These are phyloP conservation scores for Nemania abortiva DNA, from an alignment of 2,329 filamentous ascomycete genomes.

Conservation along the genomic window DNA sequence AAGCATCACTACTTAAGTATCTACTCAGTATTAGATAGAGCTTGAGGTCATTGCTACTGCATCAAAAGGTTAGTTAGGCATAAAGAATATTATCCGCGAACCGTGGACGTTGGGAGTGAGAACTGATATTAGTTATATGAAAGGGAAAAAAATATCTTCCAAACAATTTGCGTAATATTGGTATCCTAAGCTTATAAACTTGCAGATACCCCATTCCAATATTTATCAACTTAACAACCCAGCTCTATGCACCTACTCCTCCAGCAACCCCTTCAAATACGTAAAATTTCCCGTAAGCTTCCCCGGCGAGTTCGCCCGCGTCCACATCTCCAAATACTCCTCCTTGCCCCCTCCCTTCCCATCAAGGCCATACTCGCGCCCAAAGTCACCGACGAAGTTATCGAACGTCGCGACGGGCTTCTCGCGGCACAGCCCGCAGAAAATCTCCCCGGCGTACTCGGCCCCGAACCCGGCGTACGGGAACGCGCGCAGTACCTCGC, in stretches of 20 bases:
- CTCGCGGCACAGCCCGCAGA: conserved; percentile 41
- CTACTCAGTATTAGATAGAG: neutral
- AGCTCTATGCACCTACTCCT: neutral
- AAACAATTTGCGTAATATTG: no score
- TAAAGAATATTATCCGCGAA: no score
- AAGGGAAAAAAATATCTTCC: no score
- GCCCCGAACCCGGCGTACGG: conserved; percentile 34
- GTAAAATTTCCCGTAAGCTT: conserved; percentile 23
- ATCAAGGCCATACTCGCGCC: conserved; percentile 38
- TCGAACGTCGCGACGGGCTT: conserved; percentile 43
- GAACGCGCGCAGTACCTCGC: conserved; percentile 39
- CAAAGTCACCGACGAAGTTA: conserved; percentile 40
- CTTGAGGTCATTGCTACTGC: no score
- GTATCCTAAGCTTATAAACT: no score
- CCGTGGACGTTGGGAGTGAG: no score
- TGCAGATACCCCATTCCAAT: no score
- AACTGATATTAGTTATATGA: no score
- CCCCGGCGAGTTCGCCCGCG: neutral
- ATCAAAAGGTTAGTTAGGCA: no score
- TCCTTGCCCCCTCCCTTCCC: conserved; percentile 39
- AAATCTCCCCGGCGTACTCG: conserved; percentile 28
- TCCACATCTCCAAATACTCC: conserved; percentile 31
- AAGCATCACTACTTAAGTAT: no score
- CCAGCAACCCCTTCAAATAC: conserved; percentile 32
- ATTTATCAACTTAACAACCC: no score